A percentile compares a stretch with the other conserved stretches of the same genome.
Conservation (phyloP, 768 basidiomycete genomes). For the Cystobasidium ongulense region DNA sequence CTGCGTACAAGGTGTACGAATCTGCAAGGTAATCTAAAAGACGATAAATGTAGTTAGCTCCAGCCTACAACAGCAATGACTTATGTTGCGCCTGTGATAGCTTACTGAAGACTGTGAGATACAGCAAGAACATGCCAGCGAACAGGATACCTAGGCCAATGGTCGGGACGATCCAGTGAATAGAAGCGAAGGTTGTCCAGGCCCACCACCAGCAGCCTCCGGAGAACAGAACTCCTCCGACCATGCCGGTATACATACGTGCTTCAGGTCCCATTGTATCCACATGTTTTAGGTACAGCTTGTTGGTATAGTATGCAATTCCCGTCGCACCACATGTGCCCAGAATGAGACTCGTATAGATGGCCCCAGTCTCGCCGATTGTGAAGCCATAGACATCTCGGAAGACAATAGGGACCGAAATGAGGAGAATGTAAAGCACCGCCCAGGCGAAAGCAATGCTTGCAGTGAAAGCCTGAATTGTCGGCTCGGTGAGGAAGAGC, state of each 20-base stretch:
- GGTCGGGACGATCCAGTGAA: conserved; percentile 46
- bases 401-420: conserved; percentile 41
- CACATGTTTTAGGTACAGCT: conserved; percentile 3
- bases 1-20: conserved; percentile 6
- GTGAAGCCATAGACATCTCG: conserved; percentile 13
- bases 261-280: conserved; percentile 12
- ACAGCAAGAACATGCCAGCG: conserved; percentile 9
- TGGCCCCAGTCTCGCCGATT: conserved; percentile 2
- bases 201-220: conserved; percentile 44
- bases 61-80: too few species aligned
- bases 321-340: neutral
- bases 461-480: conserved; percentile 9
- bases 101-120: conserved; percentile 21
- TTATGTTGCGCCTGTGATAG: too few species aligned
- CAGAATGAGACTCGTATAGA: conserved; percentile 42
- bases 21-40: conserved; percentile 1
- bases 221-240: conserved; percentile 3
- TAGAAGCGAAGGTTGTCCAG: conserved; percentile 40
- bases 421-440: conserved; percentile 52
- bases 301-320: neutral
- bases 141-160: conserved; percentile 38
- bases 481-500: conserved; percentile 62
- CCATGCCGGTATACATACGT: conserved; percentile 14
- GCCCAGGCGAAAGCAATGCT: conserved; percentile 26
- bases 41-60: neutral